phyloP scores from a whole-genome alignment of 108 stramenopile species.

The Cyclotella cryptica region DNA sequence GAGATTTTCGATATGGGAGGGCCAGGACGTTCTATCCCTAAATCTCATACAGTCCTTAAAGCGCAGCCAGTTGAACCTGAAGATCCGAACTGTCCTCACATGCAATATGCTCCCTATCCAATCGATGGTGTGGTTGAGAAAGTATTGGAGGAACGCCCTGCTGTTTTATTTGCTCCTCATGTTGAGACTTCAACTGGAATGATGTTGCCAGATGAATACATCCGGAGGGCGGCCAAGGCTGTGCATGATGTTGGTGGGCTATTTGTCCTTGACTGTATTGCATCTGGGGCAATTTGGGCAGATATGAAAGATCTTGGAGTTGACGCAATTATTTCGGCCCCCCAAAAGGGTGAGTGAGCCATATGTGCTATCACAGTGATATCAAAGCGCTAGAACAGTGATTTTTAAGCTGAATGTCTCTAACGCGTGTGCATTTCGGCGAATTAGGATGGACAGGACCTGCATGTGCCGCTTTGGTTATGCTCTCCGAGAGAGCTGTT shows the following conservation, averaged over 20 bases:
- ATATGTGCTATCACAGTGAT: neutral
- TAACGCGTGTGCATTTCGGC: neutral
- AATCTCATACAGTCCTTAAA: slow-evolving; percentile 87
- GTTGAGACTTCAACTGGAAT: slow-evolving; percentile 95
- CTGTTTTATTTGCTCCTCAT: slow-evolving; percentile 88
- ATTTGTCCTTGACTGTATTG: slow-evolving; percentile 94
- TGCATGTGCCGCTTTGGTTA: slow-evolving; percentile 86
- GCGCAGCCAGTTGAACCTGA: slow-evolving; percentile 61
- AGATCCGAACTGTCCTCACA: slow-evolving; percentile 53
- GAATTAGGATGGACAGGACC: slow-evolving; percentile 90
- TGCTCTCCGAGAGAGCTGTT: slow-evolving; percentile 79
- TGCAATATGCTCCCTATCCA: slow-evolving; percentile 83
- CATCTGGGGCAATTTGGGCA: slow-evolving; percentile 91
- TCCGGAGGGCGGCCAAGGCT: slow-evolving; percentile 76
- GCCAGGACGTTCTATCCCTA: slow-evolving; percentile 55
- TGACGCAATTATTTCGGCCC: slow-evolving; percentile 90
- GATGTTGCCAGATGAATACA: slow-evolving; percentile 92
- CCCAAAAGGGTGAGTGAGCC: slow-evolving; percentile 69
- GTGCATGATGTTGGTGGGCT: slow-evolving; percentile 88
- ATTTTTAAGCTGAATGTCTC: too few relatives aligned
- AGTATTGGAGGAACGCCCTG: slow-evolving; percentile 84
- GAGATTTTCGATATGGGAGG: slow-evolving; percentile 94
- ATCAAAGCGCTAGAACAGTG: too few relatives aligned
- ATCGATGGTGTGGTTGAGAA: slow-evolving; percentile 85
- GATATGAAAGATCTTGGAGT: slow-evolving; percentile 94